phyloP scores from a whole-genome alignment of 2,329 filamentous ascomycete genomes.

The Penicillium sp. region DNA sequence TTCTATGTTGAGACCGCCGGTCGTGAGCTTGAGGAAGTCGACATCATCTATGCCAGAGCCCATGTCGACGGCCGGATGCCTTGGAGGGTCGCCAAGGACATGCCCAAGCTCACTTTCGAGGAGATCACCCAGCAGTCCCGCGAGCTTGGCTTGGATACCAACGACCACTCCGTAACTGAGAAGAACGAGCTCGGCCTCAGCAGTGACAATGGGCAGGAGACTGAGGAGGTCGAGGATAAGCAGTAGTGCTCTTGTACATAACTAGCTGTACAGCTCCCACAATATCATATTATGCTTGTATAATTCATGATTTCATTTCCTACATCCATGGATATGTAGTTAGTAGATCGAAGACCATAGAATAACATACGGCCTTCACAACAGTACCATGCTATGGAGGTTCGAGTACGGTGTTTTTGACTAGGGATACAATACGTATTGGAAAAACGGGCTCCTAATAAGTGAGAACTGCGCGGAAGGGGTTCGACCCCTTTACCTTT shows the following conservation, averaged over 20 bases:
- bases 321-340: too few relatives aligned
- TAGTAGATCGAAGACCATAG: too few relatives aligned
- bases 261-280: too few relatives aligned
- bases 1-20: slow-evolving; percentile 50
- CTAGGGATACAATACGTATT: too few relatives aligned
- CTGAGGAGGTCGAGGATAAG: slow-evolving; percentile 6
- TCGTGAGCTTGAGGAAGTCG: slow-evolving; percentile 39
- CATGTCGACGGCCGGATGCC: slow-evolving; percentile 24
- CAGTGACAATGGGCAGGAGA: slow-evolving; percentile 13
- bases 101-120: slow-evolving; percentile 30
- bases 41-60: slow-evolving; percentile 8
- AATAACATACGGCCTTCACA: too few relatives aligned
- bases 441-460: too few relatives aligned
- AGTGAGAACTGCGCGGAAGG: too few relatives aligned
- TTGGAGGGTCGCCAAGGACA: slow-evolving; percentile 21
- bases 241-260: background rate
- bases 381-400: too few relatives aligned
- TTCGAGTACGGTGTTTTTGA: too few relatives aligned
- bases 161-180: slow-evolving; percentile 3
- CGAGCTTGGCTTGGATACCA: slow-evolving; percentile 22
- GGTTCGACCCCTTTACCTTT: too few relatives aligned
- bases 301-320: too few relatives aligned
- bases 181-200: slow-evolving; percentile 22
- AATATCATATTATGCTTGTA: too few relatives aligned
- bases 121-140: slow-evolving; percentile 24